Conservation (phyloP, 805 yeast genomes). For the Yarrowia yakushimensis region DNA sequence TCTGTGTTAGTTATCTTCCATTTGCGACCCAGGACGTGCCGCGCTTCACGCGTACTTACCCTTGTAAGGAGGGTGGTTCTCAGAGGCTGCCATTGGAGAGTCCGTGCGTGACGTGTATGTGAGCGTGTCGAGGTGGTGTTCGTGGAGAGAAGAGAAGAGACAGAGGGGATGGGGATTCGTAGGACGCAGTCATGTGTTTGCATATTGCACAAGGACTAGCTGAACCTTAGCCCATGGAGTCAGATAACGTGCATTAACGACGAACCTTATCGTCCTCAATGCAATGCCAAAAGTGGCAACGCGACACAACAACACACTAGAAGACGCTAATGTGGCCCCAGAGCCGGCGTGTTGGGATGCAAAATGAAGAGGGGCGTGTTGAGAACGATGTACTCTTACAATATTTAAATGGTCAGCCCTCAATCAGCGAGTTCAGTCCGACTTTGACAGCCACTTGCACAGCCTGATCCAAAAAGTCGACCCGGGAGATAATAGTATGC, state of each 20-base stretch:
- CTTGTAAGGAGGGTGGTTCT: conserved; percentile 40
- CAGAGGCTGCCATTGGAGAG: conserved; percentile 21
- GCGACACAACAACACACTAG: neutral
- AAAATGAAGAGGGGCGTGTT: neutral
- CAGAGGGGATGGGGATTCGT: conserved; percentile 18
- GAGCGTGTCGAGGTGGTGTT: conserved; percentile 4
- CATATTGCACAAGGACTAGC: conserved; percentile 6
- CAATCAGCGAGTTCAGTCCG: neutral
- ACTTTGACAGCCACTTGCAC: conserved; percentile 8
- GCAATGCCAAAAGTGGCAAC: neutral
- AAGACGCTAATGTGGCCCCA: neutral
- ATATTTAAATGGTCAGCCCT: neutral
- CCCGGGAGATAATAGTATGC: conserved; percentile 11
- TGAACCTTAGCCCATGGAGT: conserved; percentile 14
- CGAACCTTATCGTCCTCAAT: conserved; percentile 22
- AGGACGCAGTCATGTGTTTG: conserved; percentile 25
- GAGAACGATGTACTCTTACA: neutral
- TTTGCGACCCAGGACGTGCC: neutral
- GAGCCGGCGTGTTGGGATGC: neutral
- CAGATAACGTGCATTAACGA: conserved; percentile 24
- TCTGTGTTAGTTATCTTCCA: conserved; percentile 40
- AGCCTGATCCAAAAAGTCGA: conserved; percentile 16
- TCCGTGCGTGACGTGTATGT: conserved; percentile 3
- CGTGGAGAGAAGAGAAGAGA: conserved; percentile 12
- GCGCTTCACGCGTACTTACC: conserved; percentile 34